These are phyloP conservation scores for Fusarium fracticaudum DNA, from an alignment of 2,329 filamentous ascomycete genomes.

Conservation along the genomic window DNA sequence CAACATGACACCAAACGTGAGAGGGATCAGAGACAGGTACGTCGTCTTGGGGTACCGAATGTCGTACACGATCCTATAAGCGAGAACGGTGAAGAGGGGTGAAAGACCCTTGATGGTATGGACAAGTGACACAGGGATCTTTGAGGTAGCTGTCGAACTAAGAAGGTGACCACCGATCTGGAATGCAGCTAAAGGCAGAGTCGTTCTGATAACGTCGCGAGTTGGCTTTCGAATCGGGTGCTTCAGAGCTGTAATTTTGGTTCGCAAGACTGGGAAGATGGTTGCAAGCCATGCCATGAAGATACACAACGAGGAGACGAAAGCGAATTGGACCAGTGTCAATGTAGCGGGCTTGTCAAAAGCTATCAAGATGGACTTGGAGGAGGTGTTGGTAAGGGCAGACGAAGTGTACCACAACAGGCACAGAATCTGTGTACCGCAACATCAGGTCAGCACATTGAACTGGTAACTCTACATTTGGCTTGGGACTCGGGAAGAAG, in stretches of 20 bases:
- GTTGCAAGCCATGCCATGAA: slow-evolving; percentile 79
- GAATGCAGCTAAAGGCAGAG: slow-evolving; percentile 90
- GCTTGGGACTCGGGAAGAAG: slow-evolving; percentile 10
- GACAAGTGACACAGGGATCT: slow-evolving; percentile 95
- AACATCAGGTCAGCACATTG: slow-evolving; percentile 38
- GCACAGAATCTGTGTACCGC: slow-evolving; percentile 75
- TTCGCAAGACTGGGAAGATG: slow-evolving; percentile 75
- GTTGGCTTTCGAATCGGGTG: slow-evolving; percentile 85
- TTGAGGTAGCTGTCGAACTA: slow-evolving; percentile 91
- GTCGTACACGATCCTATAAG: slow-evolving; percentile 88
- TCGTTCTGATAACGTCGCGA: slow-evolving; percentile 83
- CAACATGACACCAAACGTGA: slow-evolving; percentile 94
- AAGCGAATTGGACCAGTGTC: slow-evolving; percentile 91
- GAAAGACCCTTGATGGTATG: slow-evolving; percentile 99
- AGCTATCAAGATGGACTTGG: slow-evolving; percentile 93
- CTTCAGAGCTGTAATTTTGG: slow-evolving; percentile 79
- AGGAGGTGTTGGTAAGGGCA: slow-evolving; percentile 95
- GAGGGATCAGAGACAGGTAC: slow-evolving; percentile 87
- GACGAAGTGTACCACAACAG: slow-evolving; percentile 95
- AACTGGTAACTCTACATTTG: slow-evolving; percentile 8
- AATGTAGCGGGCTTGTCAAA: slow-evolving; percentile 91
- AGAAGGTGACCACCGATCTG: slow-evolving; percentile 94
- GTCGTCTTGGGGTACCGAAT: slow-evolving; percentile 89
- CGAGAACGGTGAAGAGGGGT: slow-evolving; percentile 92
- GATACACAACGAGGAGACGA: slow-evolving; percentile 89